A percentile compares a stretch with the other conserved stretches of the same genome.
Evolutionary conservation across 345 rosid genomes (phyloP).

Genomic region (Aquilaria sinensis): DNA sequence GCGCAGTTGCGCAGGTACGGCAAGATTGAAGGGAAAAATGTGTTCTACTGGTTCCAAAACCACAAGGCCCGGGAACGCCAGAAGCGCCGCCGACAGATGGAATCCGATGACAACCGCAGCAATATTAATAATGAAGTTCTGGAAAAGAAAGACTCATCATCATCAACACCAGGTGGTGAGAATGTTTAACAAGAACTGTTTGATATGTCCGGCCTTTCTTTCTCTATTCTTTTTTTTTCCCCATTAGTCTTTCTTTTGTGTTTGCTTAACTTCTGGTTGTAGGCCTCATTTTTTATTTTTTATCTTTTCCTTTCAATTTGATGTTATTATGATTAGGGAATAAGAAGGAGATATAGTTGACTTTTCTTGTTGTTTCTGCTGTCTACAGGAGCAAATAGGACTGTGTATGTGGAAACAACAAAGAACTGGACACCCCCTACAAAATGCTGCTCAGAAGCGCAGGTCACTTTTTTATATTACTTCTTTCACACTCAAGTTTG

Average conservation of each 20-base stretch:
- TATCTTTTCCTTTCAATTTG: conserved; percentile 18
- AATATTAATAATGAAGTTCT: conserved; percentile 25
- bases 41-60: conserved; percentile 96
- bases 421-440: conserved; percentile 63
- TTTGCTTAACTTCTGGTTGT: conserved; percentile 18
- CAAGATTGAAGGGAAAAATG: conserved; percentile 94
- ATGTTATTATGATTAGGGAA: neutral
- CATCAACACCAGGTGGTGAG: neutral
- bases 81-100: conserved; percentile 83
- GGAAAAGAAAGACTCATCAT: conserved; percentile 56
- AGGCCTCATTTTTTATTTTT: conserved; percentile 1
- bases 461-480: conserved; percentile 38
- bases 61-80: conserved; percentile 93
- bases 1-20: conserved; percentile 79
- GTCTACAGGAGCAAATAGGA: conserved; percentile 44
- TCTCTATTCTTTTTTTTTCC: neutral
- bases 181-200: neutral
- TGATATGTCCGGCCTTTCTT: conserved; percentile 7
- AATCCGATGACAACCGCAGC: conserved; percentile 28
- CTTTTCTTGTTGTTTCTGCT: conserved; percentile 35
- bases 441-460: conserved; percentile 67
- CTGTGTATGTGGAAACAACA: conserved; percentile 57
- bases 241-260: conserved; percentile 12
- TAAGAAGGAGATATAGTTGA: conserved; percentile 24
- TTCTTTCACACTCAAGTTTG: neutral